Evolutionary conservation across 257 asterid genomes (phyloP).

Genomic region (Nicotiana undulata): DNA sequence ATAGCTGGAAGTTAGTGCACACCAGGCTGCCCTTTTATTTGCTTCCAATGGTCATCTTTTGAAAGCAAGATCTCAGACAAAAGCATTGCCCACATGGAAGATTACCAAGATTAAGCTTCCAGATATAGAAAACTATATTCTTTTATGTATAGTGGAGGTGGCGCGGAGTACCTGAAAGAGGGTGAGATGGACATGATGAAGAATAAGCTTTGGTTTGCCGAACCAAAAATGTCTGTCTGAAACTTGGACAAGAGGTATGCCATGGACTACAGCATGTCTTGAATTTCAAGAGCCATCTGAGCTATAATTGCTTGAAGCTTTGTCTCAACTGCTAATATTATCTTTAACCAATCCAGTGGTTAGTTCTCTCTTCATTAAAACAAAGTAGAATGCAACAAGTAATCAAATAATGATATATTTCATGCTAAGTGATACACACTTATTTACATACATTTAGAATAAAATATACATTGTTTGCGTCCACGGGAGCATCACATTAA

Average conservation of each 20-base stretch:
- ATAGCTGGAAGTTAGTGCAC: no score
- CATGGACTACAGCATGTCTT: conserved; percentile 93
- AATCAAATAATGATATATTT: not conserved
- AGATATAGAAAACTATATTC: not conserved
- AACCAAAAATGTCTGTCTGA: conserved; percentile 93
- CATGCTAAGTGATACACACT: no score
- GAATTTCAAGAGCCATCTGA: conserved; percentile 89
- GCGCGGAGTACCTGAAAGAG: conserved; percentile 65
- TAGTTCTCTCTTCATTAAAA: conserved; percentile 13
- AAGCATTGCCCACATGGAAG: not conserved
- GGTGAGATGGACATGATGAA: conserved; percentile 64
- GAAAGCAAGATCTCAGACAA: not conserved
- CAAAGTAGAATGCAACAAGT: not conserved
- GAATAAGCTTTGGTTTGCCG: conserved; percentile 53
- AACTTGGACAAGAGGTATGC: conserved; percentile 93
- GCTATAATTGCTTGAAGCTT: conserved; percentile 91
- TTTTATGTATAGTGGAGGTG: not conserved
- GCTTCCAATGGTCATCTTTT: not conserved
- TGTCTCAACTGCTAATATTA: conserved; percentile 79
- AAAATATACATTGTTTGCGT: no score
- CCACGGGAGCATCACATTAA: no score
- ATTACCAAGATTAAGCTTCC: not conserved
- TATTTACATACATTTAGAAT: no score
- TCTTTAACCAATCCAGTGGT: conserved; percentile 43
- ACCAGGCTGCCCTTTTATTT: not conserved